Evolutionary conservation across 257 asterid species (phyloP).

Genomic region (Capsicum pubescens): DNA sequence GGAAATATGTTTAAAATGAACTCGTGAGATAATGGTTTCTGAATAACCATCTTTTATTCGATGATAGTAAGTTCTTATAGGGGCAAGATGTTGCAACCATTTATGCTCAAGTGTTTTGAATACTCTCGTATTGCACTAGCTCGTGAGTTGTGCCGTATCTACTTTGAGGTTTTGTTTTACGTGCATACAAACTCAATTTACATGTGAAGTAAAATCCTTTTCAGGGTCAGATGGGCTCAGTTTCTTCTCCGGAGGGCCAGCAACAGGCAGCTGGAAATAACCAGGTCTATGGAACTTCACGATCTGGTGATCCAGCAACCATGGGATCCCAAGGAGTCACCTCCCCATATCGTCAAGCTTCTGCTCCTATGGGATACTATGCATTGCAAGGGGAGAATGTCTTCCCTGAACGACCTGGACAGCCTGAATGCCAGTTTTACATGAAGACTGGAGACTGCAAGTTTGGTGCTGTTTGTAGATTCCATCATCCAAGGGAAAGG

Average conservation of each 20-base stretch:
- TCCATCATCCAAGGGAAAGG: slow-evolving; percentile 94
- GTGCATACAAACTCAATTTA: slow-evolving; percentile 23
- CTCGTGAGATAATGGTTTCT: not conserved
- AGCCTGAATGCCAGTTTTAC: slow-evolving; percentile 95
- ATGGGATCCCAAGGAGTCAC: slow-evolving; percentile 57
- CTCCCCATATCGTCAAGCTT: slow-evolving; percentile 59
- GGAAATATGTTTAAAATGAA: slow-evolving; percentile 13
- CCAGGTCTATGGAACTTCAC: slow-evolving; percentile 57
- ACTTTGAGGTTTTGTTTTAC: not conserved
- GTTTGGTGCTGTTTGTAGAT: slow-evolving; percentile 92
- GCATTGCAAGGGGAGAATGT: slow-evolving; percentile 75
- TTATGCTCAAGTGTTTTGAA: not conserved
- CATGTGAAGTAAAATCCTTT: slow-evolving; percentile 36
- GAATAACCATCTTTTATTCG: not conserved
- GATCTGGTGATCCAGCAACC: slow-evolving; percentile 54
- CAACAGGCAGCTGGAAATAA: slow-evolving; percentile 62
- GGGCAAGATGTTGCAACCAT: not conserved
- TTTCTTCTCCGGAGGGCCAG: slow-evolving; percentile 71
- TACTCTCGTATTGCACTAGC: slow-evolving; percentile 17
- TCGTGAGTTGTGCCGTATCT: not conserved
- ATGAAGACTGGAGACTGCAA: slow-evolving; percentile 98
- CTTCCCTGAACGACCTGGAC: slow-evolving; percentile 97
- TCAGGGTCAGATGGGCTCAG: slow-evolving; percentile 81
- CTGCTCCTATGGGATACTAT: slow-evolving; percentile 71
- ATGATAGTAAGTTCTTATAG: too few species aligned